Evolutionary conservation across 257 asterid species (phyloP), one percentile per base, ranked within the genome.

Genomic region (Solanum habrochaites): DNA sequence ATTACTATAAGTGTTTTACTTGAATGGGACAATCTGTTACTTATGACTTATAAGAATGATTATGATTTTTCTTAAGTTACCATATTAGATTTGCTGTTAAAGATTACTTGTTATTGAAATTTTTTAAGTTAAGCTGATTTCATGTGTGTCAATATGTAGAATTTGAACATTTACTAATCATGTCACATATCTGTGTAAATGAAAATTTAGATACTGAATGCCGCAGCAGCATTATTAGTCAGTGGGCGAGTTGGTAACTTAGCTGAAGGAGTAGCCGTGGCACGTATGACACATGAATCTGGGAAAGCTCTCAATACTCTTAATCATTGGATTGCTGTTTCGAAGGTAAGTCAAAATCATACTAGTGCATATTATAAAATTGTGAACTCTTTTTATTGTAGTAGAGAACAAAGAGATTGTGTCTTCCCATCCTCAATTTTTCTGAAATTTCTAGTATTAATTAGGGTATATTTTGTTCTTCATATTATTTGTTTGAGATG

Each of bases 251-350:
- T 91, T 37, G 3, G 47, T 56, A 86, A 82, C 82, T 84, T 93
- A 25, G 93, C 88, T 11, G 92, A 92, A 40, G 95, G 95, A 72
- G 75, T 93, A 86, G 87, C 71, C 43, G 86, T 92, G 75, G 94
- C 95, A 32, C 92, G 91, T 40, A 82, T 80, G 70, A 89, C 93
- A 52, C 95, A 93, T 81, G 86, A 21, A 85, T 90, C 88, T 3
- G 95, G 94, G 83, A 93, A 90, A 89, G 94, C 92, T 81, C 71
- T 91, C 83, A 52, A 85, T 85, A 91, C 92, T 58, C 93, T 93
- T n/a, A 56, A 90, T 43, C 39, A 85, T 47, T 93, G 96, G 94
- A 85, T 45, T 86, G 69, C 39, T 31, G 64, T 90, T 83, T 91
- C 93, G 25, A 90, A 56, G 64, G 93, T 90, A 90, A 69, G 90